A percentile compares a stretch with the other conserved stretches of the same genome.
phyloP scores from a whole-genome alignment of 345 rosid species.

The Hypericum androsaemum region DNA sequence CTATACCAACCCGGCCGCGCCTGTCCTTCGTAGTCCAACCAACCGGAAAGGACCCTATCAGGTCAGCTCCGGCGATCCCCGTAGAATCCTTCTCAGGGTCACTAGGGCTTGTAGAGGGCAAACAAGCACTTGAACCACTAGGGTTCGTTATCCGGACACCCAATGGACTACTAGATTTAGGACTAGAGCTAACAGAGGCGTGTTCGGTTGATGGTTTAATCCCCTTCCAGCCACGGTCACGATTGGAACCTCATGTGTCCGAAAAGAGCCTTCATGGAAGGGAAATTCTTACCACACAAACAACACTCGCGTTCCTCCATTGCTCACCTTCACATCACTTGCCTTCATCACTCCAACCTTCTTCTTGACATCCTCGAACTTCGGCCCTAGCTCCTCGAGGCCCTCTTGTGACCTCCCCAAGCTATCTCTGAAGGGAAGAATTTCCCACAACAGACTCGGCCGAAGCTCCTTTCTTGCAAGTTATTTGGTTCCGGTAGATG shows the following conservation, averaged over 20 bases:
- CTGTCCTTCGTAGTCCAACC: neutral
- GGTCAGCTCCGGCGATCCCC: neutral
- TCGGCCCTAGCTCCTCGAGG: neutral
- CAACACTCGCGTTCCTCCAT: constrained; percentile 5
- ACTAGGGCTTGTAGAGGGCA: neutral
- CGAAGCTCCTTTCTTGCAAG: neutral
- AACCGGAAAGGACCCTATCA: neutral
- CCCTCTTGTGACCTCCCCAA: constrained; percentile 14
- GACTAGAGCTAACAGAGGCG: too few relatives aligned
- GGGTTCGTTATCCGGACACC: too few relatives aligned
- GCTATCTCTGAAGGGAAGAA: constrained; percentile 6
- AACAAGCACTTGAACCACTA: too few relatives aligned
- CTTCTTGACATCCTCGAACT: too few relatives aligned
- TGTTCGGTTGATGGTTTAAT: constrained; percentile 3
- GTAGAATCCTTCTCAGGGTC: neutral
- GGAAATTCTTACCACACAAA: constrained; percentile 4
- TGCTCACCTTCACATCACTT: constrained; percentile 6
- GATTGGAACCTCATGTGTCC: constrained; percentile 14
- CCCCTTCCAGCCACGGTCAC: constrained; percentile 10
- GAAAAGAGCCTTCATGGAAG: constrained; percentile 6
- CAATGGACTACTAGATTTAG: too few relatives aligned
- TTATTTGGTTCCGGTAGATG: too few relatives aligned
- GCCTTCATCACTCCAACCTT: constrained; percentile 1
- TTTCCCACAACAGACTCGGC: constrained; percentile 8
- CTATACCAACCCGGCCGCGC: neutral